Base-by-base conservation (phyloP, 495 filamentous ascomycete species). In the Amniculicola lignicola region DNA sequence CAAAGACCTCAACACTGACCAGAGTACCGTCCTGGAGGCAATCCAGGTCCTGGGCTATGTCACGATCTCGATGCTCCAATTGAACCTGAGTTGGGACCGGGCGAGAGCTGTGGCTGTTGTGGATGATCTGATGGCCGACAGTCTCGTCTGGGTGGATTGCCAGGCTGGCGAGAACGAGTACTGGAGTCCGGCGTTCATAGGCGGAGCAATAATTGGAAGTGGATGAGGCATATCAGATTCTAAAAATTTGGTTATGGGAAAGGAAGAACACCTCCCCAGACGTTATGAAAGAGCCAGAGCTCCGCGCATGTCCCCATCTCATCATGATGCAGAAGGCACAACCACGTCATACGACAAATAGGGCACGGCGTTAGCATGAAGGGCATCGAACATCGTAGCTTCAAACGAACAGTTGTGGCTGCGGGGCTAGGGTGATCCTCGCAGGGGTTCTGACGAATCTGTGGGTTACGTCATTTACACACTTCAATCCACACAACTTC, bases 1-100 rank as follows among this genome's bases (percentile, higher is more conserved):
- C 1, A 96, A 96, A 71, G 94, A 99, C 72, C 79, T 99, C 47
- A 96, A 95, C 65, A 90, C 83, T 12, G 93, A 99, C 67, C 93
- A 99, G 73, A 83, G 87, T 42, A 88, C 83, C 6, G 93, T 96
- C 12, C 77, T 99, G 6, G 94, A 97, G 70, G 89, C 83, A 0
- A 90, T 89, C 2, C 83, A 88, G 54, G 70, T 97, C 18, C 74
- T 96, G 14, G 90, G 93, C 0, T 96, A 88, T 67, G 88, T 97
- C 19, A 92, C 82, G 46, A 79, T 90, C 21, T 90, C 88, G 0
- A 96, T 99, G 91, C 70, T 99, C 39, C 87, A 87, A 72, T 72
- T 84, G n/a, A 99, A 97, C 67, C 73, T 97, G 15, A 77, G 75
- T 9, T 99, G 93, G 93, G 84, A 90, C 59, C 75, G 84, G 23